Evolutionary conservation across 2,329 filamentous ascomycete genomes (phyloP), one percentile per base, ranked within the genome.

Genomic region (Mycocentrospora acerina): DNA sequence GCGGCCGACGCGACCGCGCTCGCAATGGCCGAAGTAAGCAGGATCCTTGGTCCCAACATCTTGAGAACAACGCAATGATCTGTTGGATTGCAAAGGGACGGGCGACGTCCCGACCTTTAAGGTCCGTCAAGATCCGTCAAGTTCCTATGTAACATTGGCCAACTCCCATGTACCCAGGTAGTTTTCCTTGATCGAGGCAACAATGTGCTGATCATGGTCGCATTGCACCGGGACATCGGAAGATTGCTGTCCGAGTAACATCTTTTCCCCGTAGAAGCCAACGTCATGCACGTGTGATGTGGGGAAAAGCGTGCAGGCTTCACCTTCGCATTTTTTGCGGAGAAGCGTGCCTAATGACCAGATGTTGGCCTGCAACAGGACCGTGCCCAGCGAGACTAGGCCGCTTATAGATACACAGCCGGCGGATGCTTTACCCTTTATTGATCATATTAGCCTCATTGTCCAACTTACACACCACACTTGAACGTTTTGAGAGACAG

Each of bases 41-140:
- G 32, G 25, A 57, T 32, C 16, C 42, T 40, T 24, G 36, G 39
- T 37, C 51, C 51, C 39, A 57, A 33, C 55, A 59, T 59, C 24
- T 35, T 46, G 25, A 17, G 16, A 31, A 26, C 27, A 17, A 18
- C 13, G 29, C 6, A 12, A 4, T 5, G 17, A 31, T 16, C 6
- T 7, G 16, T 32, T 4, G 24, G 40, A 35, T 41, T 29, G 19
- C 31, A 40, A 28, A 28, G 33, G 32, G 14, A 16, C 13, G 24
- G 41, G 37, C 36, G 31, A 32, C 35, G 40, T 37, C 22, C 24
- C 32, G 36, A 43, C 24, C 32, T 44, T 37, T 44, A 37, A 34
- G 18, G 25, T 22, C 25, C 17, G 17, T 45, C 38, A 30, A 43
- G 18, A n/a, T n/a, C n/a, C n/a, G n/a, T n/a, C n/a, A n/a, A n/a